phyloP scores from a whole-genome alignment of 2,329 filamentous ascomycete genomes.

The Ascochyta koolunga region DNA sequence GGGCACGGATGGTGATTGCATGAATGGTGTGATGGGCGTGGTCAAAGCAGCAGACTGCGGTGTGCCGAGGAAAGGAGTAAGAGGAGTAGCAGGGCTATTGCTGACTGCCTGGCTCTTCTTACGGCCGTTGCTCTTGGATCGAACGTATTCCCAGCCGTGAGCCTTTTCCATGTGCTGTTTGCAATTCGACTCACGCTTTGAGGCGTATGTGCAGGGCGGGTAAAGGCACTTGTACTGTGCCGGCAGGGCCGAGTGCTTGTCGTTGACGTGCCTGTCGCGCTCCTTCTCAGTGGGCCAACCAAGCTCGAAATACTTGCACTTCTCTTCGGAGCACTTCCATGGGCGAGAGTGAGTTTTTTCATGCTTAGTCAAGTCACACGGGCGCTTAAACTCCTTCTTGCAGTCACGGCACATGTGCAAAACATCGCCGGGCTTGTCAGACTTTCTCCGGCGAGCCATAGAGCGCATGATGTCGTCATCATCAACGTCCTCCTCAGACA shows the following conservation, averaged over 20 bases:
- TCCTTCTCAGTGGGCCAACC: conserved; percentile 99
- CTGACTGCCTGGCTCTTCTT: conserved; percentile 40
- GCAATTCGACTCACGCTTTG: conserved; percentile 94
- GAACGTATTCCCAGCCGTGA: conserved; percentile 87
- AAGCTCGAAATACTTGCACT: conserved; percentile 87
- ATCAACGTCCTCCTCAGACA: conserved; percentile 71
- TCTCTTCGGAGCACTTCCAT: conserved; percentile 84
- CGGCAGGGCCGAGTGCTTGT: conserved; percentile 86
- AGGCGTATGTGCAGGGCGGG: conserved; percentile 86
- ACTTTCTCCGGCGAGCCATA: conserved; percentile 96
- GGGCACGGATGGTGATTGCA: conserved; percentile 51
- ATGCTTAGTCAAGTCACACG: conserved; percentile 97
- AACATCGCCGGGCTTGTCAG: conserved; percentile 82
- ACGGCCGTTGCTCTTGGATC: conserved; percentile 84
- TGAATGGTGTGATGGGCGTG: conserved; percentile 48
- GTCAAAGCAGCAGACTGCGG: conserved; percentile 42
- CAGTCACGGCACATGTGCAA: conserved; percentile 83
- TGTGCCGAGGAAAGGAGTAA: conserved; percentile 47
- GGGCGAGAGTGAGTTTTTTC: conserved; percentile 97
- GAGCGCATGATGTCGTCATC: conserved; percentile 85
- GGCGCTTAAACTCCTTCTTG: conserved; percentile 87
- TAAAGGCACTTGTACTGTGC: conserved; percentile 83
- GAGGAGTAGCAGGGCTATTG: conserved; percentile 38
- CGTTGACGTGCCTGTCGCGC: conserved; percentile 92
- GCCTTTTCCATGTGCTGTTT: conserved; percentile 99